Evolutionary conservation across 371 early-diverging fungal genomes (phyloP).

Genomic region (Nosema bombycis): DNA sequence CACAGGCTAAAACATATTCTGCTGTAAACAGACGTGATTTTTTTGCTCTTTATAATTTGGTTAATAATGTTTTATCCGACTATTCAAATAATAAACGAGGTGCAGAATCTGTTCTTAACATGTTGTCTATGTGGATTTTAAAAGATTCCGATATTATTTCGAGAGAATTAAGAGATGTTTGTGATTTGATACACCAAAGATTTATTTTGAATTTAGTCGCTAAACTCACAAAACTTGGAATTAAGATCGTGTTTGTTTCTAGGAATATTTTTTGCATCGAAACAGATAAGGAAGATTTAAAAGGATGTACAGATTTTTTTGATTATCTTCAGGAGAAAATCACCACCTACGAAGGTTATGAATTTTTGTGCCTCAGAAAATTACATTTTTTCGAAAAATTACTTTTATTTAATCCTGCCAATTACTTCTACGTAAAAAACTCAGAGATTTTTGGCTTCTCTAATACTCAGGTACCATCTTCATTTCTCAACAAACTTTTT

Average conservation of each 20-base stretch:
- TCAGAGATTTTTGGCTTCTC: conserved; percentile 16
- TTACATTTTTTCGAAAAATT: conserved; percentile 49
- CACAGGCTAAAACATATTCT: conserved; percentile 16
- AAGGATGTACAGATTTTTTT: conserved; percentile 23
- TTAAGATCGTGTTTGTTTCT: conserved; percentile 42
- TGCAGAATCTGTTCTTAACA: conserved; percentile 26
- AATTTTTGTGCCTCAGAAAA: conserved; percentile 35
- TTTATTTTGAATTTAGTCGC: conserved; percentile 39
- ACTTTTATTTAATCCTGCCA: conserved; percentile 28
- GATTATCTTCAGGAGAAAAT: conserved; percentile 33
- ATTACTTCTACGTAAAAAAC: conserved; percentile 42
- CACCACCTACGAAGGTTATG: conserved; percentile 9
- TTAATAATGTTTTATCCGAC: conserved; percentile 41
- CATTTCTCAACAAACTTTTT: conserved; percentile 39
- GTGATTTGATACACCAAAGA: conserved; percentile 48
- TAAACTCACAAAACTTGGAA: conserved; percentile 29
- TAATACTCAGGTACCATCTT: conserved; percentile 30
- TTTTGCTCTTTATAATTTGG: conserved; percentile 22
- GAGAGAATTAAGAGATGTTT: conserved; percentile 29
- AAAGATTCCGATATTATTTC: conserved; percentile 45
- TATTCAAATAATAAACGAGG: conserved; percentile 16
- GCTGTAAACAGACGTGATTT: conserved; percentile 45
- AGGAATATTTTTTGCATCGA: conserved; percentile 43
- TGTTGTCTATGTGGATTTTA: conserved; percentile 43
- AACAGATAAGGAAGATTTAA: conserved; percentile 30